Evolutionary conservation across 2,329 filamentous ascomycete genomes (phyloP), one percentile per base, ranked within the genome.

Genomic region (Verticillium zaregamsianum): DNA sequence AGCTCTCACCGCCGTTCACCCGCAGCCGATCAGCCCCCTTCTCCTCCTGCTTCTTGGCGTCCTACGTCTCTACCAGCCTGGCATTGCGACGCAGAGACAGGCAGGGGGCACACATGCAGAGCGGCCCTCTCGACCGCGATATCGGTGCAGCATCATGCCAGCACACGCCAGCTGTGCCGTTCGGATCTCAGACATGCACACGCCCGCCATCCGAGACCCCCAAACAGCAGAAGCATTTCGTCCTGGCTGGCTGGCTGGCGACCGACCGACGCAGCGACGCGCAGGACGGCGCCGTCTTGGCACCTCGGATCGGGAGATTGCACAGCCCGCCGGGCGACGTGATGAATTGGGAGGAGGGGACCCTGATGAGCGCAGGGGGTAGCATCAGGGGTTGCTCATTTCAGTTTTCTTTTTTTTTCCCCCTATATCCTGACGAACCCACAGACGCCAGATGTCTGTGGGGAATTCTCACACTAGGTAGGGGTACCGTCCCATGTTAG

Each of bases 351-450:
- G 55, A 33, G 49, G 20, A 33, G 49, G 20, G n/a, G 55, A 20
- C 45, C 32, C 54, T 63, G 61, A 45, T 61, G 63, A 33, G 57
- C 59, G 23, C 49, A 62, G n/a, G 54, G 62, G 14, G 37, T 55
- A 33, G 5, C 60, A 59, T 28, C 49, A 20, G 45, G 23, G 25
- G 28, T 32, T 23, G 56, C 23, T 17, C 45, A 49, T 25, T 37
- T 56, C 58, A 33, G 58, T 39, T 55, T 37, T 23, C 28, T 58
- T 23, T 55, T n/a, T 28, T 28, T 28, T 28, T 28, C 6, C 6
- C 6, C 28, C 20, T 52, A 17, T 35, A 14, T 7, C 37, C 37
- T n/a, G 17, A 40, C 6, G 20, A 49, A 49, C 45, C 45, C 45
- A 49, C 45, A 49, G 45, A 49, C 20, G 20, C 45, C 45, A 23